Percentiles rank a stretch among this genome's conserved stretches.
phyloP scores from a whole-genome alignment of 2,329 filamentous ascomycete genomes.

The Alternaria ventricosa region DNA sequence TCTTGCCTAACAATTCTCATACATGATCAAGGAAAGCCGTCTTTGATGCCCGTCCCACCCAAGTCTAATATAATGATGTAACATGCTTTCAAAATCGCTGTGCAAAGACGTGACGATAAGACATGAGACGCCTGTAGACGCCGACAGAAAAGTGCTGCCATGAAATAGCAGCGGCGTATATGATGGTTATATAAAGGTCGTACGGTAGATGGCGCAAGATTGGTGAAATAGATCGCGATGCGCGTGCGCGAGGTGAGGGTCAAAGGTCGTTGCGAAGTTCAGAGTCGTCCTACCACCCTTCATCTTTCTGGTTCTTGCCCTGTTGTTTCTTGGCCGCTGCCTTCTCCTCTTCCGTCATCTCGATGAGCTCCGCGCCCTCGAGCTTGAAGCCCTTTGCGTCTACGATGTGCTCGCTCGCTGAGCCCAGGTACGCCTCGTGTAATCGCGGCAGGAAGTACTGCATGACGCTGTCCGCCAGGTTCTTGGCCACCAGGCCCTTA shows the following conservation, averaged over 20 bases:
- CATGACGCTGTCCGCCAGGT: slow-evolving; percentile 45
- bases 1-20: not conserved
- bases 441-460: slow-evolving; percentile 46
- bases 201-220: not conserved
- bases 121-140: not conserved
- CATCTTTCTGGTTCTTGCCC: slow-evolving; percentile 45
- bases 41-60: not conserved
- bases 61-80: not conserved
- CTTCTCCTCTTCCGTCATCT: slow-evolving; percentile 42
- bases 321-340: slow-evolving; percentile 24
- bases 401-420: slow-evolving; percentile 38
- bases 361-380: slow-evolving; percentile 41
- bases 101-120: not conserved
- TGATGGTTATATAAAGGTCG: not conserved
- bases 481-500: slow-evolving; percentile 42
- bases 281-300: slow-evolving; percentile 34
- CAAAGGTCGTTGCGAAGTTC: not conserved
- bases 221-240: not conserved
- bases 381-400: slow-evolving; percentile 45
- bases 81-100: not conserved
- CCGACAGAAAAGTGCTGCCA: not conserved
- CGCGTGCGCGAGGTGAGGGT: not conserved
- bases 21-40: not conserved
- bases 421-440: slow-evolving; percentile 41
- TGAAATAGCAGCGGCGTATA: not conserved